Conservation (phyloP, 2,329 filamentous ascomycete genomes). For the Ceratocystis smalleyi region DNA sequence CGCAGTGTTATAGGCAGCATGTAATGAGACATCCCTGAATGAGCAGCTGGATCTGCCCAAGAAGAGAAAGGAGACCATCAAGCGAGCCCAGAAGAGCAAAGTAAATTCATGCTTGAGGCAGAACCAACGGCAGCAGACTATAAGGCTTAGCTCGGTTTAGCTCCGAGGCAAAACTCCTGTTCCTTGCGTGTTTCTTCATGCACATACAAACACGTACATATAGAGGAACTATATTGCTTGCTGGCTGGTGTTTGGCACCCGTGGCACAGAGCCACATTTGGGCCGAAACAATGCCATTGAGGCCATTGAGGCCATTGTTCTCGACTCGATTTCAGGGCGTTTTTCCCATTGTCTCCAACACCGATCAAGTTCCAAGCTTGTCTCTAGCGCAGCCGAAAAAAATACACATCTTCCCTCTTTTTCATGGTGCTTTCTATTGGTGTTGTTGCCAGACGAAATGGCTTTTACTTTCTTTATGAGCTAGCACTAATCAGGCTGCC, state of each 20-base stretch:
- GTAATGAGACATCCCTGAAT: background rate
- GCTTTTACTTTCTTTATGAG: background rate
- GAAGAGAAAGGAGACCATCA: background rate
- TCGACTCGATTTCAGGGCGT: background rate
- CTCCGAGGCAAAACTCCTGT: background rate
- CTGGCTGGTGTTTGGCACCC: background rate
- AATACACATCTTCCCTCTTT: background rate
- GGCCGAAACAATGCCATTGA: background rate
- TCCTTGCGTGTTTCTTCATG: background rate
- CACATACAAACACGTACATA: background rate
- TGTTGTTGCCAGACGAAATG: too few relatives aligned
- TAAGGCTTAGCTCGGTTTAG: too few relatives aligned
- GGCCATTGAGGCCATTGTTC: background rate
- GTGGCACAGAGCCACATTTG: background rate
- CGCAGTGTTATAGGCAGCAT: background rate
- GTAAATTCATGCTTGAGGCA: too few relatives aligned
- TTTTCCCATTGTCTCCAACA: background rate
- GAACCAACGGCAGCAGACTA: background rate
- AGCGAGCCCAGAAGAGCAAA: background rate
- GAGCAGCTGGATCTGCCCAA: background rate
- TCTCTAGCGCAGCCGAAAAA: background rate
- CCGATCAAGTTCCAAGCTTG: background rate
- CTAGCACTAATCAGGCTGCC: background rate
- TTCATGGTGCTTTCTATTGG: background rate
- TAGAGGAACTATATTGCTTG: background rate